phyloP scores from a whole-genome alignment of 257 asterid species.

The Salvia miltiorrhiza region DNA sequence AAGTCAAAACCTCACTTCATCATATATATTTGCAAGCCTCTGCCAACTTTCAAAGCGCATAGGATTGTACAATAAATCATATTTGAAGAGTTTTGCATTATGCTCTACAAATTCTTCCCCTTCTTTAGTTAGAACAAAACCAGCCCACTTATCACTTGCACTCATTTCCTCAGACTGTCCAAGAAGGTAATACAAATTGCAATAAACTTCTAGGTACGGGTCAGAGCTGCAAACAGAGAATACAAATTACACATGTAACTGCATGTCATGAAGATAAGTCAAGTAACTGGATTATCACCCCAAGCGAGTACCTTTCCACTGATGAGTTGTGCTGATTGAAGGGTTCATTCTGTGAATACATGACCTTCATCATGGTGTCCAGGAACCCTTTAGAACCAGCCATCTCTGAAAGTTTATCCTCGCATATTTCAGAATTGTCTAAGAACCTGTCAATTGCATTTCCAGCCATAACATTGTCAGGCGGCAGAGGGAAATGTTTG shows the following conservation, averaged over 20 bases:
- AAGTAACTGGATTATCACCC: conserved; percentile 17
- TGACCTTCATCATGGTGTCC: conserved; percentile 55
- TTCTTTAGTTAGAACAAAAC: conserved; percentile 92
- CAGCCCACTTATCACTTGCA: conserved; percentile 99
- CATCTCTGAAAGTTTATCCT: conserved; percentile 78
- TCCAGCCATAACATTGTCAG: conserved; percentile 71
- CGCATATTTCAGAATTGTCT: conserved; percentile 82
- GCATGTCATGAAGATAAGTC: conserved; percentile 21
- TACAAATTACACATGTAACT: conserved; percentile 10
- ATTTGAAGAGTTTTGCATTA: conserved; percentile 84
- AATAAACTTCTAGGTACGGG: conserved; percentile 74
- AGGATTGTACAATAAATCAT: conserved; percentile 89
- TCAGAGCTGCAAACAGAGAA: conserved; percentile 69
- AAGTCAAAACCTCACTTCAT: conserved; percentile 60
- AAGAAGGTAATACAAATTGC: conserved; percentile 83
- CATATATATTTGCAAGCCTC: conserved; percentile 90
- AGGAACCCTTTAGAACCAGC: conserved; percentile 80
- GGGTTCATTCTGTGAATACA: conserved; percentile 58
- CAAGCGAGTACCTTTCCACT: conserved; percentile 49
- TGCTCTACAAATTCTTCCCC: conserved; percentile 91
- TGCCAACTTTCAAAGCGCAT: conserved; percentile 96
- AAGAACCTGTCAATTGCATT: conserved; percentile 90
- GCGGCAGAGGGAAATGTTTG: conserved; percentile 91
- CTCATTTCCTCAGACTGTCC: conserved; percentile 90
- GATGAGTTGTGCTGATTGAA: conserved; percentile 47